A percentile compares a stretch with the other conserved stretches of the same genome.
phyloP scores from a whole-genome alignment of 1,139 yeast genomes.

The Citeromyces hawaiiensis region DNA sequence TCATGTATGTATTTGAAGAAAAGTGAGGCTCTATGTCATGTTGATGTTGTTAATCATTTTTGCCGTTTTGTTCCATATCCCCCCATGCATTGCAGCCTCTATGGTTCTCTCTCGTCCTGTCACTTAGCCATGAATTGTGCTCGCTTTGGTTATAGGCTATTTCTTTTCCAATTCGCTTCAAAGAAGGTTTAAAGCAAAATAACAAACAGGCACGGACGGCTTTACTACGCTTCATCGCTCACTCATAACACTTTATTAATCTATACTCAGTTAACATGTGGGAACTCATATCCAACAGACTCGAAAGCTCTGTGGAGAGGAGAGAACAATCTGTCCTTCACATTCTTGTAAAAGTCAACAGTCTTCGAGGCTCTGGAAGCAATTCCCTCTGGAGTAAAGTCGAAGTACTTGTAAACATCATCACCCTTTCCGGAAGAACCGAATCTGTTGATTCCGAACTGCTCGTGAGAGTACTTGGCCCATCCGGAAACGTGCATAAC shows the following conservation, averaged over 20 bases:
- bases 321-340: slow-evolving; percentile 34
- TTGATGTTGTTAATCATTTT: too few relatives aligned
- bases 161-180: too few relatives aligned
- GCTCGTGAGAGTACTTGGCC: slow-evolving; percentile 94
- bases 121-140: too few relatives aligned
- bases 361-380: slow-evolving; percentile 78
- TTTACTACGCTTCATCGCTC: not conserved
- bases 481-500: slow-evolving; percentile 89
- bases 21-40: too few relatives aligned
- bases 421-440: slow-evolving; percentile 95
- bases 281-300: slow-evolving; percentile 6
- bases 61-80: too few relatives aligned
- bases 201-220: too few relatives aligned
- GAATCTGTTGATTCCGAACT: slow-evolving; percentile 89
- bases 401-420: slow-evolving; percentile 75
- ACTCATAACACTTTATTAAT: slow-evolving; percentile 1
- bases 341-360: slow-evolving; percentile 74
- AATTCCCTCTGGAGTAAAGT: slow-evolving; percentile 88
- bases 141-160: too few relatives aligned
- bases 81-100: too few relatives aligned
- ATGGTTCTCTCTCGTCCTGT: too few relatives aligned
- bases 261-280: slow-evolving; percentile 3
- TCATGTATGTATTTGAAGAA: too few relatives aligned
- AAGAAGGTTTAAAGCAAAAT: too few relatives aligned
- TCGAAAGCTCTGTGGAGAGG: slow-evolving; percentile 76